Percentiles rank a stretch among this genome's conserved stretches.
phyloP scores from a whole-genome alignment of 805 yeast species.

The Saccharomycopsis microspora region DNA sequence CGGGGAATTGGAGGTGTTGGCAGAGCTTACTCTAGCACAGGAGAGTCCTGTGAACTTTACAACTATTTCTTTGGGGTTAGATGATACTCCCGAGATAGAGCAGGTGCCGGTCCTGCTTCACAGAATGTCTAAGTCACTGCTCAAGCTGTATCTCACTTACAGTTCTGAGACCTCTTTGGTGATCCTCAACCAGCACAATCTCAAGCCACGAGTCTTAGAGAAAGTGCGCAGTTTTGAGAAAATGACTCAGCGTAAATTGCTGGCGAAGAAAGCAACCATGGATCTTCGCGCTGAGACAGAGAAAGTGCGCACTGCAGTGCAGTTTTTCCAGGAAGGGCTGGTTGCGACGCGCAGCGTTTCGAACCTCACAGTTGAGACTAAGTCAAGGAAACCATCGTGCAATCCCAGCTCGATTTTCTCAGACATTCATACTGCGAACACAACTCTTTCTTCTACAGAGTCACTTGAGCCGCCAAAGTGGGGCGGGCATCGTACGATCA shows the following conservation, averaged over 20 bases:
- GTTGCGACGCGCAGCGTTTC: background rate
- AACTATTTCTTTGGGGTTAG: conserved; percentile 3
- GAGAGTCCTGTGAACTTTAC: background rate
- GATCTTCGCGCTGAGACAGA: background rate
- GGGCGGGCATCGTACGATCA: background rate
- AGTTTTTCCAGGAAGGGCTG: conserved; percentile 2
- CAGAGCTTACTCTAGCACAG: conserved; percentile 3
- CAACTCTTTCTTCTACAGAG: background rate
- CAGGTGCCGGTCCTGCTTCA: conserved; percentile 5
- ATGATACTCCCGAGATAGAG: background rate
- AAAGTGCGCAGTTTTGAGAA: conserved; percentile 12
- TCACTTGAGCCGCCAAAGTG: background rate
- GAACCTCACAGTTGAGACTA: background rate
- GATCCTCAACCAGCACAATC: background rate
- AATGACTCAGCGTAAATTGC: background rate
- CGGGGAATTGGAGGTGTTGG: background rate
- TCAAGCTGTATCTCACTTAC: conserved; percentile 7
- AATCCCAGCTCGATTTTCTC: conserved; percentile 7
- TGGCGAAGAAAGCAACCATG: background rate
- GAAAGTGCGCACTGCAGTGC: background rate
- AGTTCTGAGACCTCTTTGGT: background rate
- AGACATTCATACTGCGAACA: conserved; percentile 1
- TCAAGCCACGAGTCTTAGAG: conserved; percentile 5
- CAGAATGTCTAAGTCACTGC: conserved; percentile 6
- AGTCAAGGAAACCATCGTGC: background rate